Conservation (phyloP, 2,329 filamentous ascomycete genomes). For the Claviceps capensis region DNA sequence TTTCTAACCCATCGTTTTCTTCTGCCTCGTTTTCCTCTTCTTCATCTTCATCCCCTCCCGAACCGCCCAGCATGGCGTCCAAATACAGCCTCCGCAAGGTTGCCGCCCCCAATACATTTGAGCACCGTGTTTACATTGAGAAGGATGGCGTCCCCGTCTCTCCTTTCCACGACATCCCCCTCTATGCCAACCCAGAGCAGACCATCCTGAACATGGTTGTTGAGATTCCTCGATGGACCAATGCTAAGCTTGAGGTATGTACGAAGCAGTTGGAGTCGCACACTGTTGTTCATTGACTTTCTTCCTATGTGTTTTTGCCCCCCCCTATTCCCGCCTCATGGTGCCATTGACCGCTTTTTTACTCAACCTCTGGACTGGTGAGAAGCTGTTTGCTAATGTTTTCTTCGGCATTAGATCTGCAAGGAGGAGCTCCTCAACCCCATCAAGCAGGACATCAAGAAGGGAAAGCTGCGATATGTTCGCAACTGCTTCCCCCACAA, state of each 20-base stretch:
- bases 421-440: slow-evolving; percentile 98
- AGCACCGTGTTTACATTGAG: slow-evolving; percentile 96
- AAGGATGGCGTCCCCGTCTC: slow-evolving; percentile 91
- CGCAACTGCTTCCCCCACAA: slow-evolving; percentile 99
- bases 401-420: slow-evolving; percentile 57
- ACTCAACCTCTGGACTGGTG: too few relatives aligned
- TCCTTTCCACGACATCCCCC: slow-evolving; percentile 95
- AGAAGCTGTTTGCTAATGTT: slow-evolving; percentile 10
- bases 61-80: slow-evolving; percentile 36
- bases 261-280: neutral
- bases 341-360: neutral
- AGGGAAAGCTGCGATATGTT: slow-evolving; percentile 98
- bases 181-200: slow-evolving; percentile 93
- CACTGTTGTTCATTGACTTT: neutral
- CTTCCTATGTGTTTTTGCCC: neutral
- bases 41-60: slow-evolving; percentile 11
- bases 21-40: slow-evolving; percentile 6
- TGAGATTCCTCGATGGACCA: slow-evolving; percentile 99
- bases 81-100: slow-evolving; percentile 74
- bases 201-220: slow-evolving; percentile 98
- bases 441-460: slow-evolving; percentile 99
- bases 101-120: slow-evolving; percentile 79
- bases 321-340: neutral
- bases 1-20: slow-evolving; percentile 6
- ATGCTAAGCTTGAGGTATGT: slow-evolving; percentile 94